phyloP scores from a whole-genome alignment of 1,139 yeast species.

The Pichia sp. region DNA sequence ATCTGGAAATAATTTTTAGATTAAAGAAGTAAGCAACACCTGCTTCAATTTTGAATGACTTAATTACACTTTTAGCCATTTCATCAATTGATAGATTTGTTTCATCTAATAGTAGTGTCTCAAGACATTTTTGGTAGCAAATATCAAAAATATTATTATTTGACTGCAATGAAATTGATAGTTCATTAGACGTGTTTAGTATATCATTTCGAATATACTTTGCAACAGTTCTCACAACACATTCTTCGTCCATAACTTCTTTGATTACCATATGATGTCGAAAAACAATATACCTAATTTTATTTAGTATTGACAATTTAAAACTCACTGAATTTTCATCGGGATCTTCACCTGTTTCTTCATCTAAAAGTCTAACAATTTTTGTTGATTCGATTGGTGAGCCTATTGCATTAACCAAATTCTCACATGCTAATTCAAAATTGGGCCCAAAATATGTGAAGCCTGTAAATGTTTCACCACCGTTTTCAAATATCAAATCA shows the following conservation, averaged over 20 bases:
- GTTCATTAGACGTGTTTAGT: background rate
- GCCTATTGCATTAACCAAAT: constrained; percentile 9
- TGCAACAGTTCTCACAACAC: background rate
- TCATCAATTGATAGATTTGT: constrained; percentile 1
- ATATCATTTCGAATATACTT: constrained; percentile 6
- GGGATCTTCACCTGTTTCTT: background rate
- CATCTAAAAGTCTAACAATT: constrained; percentile 7
- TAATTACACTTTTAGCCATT: background rate
- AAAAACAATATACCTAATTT: constrained; percentile 7
- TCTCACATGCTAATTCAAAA: background rate
- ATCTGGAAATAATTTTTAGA: constrained; percentile 5
- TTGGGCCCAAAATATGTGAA: constrained; percentile 7
- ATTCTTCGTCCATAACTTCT: constrained; percentile 3
- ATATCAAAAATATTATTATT: constrained; percentile 5
- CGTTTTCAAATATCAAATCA: constrained; percentile 12
- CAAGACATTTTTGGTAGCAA: constrained; percentile 7
- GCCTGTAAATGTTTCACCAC: constrained; percentile 4
- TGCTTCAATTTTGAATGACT: constrained; percentile 2
- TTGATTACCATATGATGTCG: constrained; percentile 8
- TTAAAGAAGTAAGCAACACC: constrained; percentile 11
- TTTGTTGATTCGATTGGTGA: constrained; percentile 8
- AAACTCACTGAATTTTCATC: constrained; percentile 6
- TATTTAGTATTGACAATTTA: constrained; percentile 13
- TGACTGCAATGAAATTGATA: background rate
- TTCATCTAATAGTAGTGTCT: background rate